Base-by-base conservation (phyloP, 106 monocot species). In the Acanthochlamys bracteata region DNA sequence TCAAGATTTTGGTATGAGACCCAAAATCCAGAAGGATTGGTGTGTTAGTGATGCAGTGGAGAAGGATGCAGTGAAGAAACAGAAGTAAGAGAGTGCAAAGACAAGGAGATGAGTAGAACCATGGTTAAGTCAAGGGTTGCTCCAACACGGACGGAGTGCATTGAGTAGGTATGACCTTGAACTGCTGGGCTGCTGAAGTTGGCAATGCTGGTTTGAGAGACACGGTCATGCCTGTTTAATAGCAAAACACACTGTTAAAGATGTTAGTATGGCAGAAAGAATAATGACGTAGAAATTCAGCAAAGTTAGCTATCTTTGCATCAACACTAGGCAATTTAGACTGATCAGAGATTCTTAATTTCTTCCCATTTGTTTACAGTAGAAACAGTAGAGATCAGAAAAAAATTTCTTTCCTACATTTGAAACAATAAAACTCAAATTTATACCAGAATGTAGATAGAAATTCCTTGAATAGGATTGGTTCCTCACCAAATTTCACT, bases 101-200 rank as follows among this genome's bases (percentile, higher is more conserved):
- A 10, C 64, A 27, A 57, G 33, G 64, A 66, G 16, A 11, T 27
- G 41, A 17, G 19, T 11, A 27, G 3, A 74, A 83, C 79, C 90
- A 86, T 86, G 86, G 86, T 83, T 83, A 90, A 69, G 83, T 80
- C 80, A 83, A 80, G 72, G 83, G 75, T 68, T 86, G 83, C 66
- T 86, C 73, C 7, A 75, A 63, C 47, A 78, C 74, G 14, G 75
- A 56, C 10, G 90, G 45, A 43, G 79, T 52, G 59, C 79, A 77
- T 57, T 79, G 82, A 51, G 80, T 22, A 63, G 82, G 71, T 25
- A 89, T 79, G 57, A 85, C 69, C 49, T 81, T 63, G 79, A 79
- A 79, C 55, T 75, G 81, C 41, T 74, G 71, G 39, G 79, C 60
- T 54, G 81, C 26, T 46, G 84, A 73, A 73, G 69, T 78, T 61